These are phyloP conservation scores for Cryptococcus sp. DNA, from an alignment of 1,284 basidiomycete species.

Conservation along the genomic window DNA sequence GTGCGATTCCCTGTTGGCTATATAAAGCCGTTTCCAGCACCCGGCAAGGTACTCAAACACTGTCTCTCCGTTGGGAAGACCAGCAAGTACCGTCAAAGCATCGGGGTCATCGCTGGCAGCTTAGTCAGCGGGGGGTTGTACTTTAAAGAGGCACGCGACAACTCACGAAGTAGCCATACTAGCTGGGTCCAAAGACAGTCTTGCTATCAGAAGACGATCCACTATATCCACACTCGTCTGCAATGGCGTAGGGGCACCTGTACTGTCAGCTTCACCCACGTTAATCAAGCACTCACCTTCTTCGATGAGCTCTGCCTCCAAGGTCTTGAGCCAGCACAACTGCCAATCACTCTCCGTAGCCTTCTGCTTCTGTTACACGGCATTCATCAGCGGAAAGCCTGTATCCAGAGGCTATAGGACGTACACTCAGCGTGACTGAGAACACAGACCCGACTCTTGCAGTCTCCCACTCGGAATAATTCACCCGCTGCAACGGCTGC, in stretches of 20 bases:
- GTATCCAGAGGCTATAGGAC: constrained; percentile 22
- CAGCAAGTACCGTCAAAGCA: constrained; percentile 70
- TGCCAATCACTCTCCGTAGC: constrained; percentile 69
- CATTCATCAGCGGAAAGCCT: constrained; percentile 3
- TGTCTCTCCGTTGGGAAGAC: constrained; percentile 73
- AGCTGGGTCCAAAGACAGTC: constrained; percentile 76
- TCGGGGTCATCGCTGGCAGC: constrained; percentile 70
- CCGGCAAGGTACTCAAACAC: constrained; percentile 86
- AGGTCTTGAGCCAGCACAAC: constrained; percentile 76
- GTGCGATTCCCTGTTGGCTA: constrained; percentile 59
- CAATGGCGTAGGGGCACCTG: constrained; percentile 37
- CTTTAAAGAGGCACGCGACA: neutral
- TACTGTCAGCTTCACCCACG: constrained; percentile 2
- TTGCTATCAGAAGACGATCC: constrained; percentile 71
- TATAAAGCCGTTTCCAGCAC: constrained; percentile 81
- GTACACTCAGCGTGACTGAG: constrained; percentile 73
- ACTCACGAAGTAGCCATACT: constrained; percentile 55
- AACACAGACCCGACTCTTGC: constrained; percentile 65
- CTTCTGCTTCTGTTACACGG: constrained; percentile 58
- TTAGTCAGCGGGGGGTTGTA: neutral
- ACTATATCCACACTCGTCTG: constrained; percentile 31
- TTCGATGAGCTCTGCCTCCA: constrained; percentile 66
- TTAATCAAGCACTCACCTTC: constrained; percentile 58
- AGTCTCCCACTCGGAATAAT: constrained; percentile 72
- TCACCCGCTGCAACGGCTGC: constrained; percentile 4